Conservation (phyloP, 2,329 filamentous ascomycete genomes). For the Purpureocillium takamizusanense region DNA sequence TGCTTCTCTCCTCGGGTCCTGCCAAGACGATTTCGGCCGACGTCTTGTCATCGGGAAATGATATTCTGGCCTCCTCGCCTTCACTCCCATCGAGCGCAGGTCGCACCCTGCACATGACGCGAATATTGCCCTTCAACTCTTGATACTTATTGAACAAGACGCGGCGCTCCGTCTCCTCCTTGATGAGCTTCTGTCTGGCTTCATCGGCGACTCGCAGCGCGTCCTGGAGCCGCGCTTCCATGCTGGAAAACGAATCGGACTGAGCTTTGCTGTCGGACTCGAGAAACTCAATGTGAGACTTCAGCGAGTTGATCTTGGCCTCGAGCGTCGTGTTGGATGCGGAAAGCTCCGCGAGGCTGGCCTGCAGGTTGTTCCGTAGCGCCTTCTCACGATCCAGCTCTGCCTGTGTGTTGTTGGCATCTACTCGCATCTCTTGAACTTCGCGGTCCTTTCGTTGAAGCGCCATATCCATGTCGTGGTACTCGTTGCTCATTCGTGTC, state of each 20-base stretch:
- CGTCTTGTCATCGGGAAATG: conserved; percentile 75
- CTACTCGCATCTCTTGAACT: conserved; percentile 35
- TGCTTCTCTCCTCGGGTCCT: conserved; percentile 76
- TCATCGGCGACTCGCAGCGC: conserved; percentile 61
- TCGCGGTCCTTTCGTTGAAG: conserved; percentile 46
- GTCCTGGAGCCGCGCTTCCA: conserved; percentile 73
- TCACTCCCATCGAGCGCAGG: conserved; percentile 55
- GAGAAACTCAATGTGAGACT: conserved; percentile 78
- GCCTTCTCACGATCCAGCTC: conserved; percentile 55
- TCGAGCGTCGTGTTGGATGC: conserved; percentile 60
- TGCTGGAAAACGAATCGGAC: conserved; percentile 72
- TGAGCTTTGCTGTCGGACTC: conserved; percentile 87
- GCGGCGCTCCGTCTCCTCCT: conserved; percentile 81
- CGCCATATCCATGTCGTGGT: conserved; percentile 38
- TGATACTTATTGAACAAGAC: conserved; percentile 97
- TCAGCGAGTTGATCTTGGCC: conserved; percentile 63
- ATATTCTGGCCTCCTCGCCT: conserved; percentile 62
- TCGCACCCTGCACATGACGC: conserved; percentile 93
- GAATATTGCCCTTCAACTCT: conserved; percentile 95
- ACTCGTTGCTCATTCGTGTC: conserved; percentile 39
- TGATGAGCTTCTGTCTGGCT: conserved; percentile 73
- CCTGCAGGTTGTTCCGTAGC: conserved; percentile 44
- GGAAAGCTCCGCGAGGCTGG: conserved; percentile 48
- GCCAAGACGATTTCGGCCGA: conserved; percentile 79
- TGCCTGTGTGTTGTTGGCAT: conserved; percentile 34